A percentile compares a stretch with the other conserved stretches of the same genome.
Evolutionary conservation across 495 filamentous ascomycete genomes (phyloP).

Genomic region (Talaromyces borbonicus): DNA sequence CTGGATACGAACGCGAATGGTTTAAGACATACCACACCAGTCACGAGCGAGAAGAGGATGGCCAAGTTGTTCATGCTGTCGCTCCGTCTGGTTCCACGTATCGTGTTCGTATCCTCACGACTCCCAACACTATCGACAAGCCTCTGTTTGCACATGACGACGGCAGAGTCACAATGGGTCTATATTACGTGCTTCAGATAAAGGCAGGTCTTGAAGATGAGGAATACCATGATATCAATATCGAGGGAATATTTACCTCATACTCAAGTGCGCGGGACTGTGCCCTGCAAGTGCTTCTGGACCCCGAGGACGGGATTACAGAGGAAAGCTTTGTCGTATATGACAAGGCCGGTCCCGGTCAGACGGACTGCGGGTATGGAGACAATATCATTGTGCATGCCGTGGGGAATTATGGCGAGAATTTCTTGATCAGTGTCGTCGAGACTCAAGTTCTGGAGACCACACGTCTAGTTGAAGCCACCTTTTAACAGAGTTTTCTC

Average conservation of each 20-base stretch:
- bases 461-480: constrained; percentile 11
- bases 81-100: constrained; percentile 12
- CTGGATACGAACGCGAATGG: constrained; percentile 16
- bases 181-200: constrained; percentile 16
- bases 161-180: constrained; percentile 7
- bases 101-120: constrained; percentile 13
- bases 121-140: constrained; percentile 10
- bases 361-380: constrained; percentile 14
- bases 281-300: constrained; percentile 11
- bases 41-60: constrained; percentile 2
- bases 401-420: constrained; percentile 8
- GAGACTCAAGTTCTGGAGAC: constrained; percentile 10
- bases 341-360: constrained; percentile 10
- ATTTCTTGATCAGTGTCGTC: constrained; percentile 15
- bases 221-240: constrained; percentile 10
- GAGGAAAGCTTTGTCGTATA: constrained; percentile 13
- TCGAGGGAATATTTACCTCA: constrained; percentile 9
- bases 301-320: constrained; percentile 6
- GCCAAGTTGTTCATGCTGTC: constrained; percentile 10
- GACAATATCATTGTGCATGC: constrained; percentile 18
- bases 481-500: no score
- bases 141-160: constrained; percentile 3
- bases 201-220: constrained; percentile 10
- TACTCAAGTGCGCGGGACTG: constrained; percentile 10
- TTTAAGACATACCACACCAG: constrained; percentile 12